Conservation (phyloP, 2,329 filamentous ascomycete genomes). For the Cytospora leucostoma region DNA sequence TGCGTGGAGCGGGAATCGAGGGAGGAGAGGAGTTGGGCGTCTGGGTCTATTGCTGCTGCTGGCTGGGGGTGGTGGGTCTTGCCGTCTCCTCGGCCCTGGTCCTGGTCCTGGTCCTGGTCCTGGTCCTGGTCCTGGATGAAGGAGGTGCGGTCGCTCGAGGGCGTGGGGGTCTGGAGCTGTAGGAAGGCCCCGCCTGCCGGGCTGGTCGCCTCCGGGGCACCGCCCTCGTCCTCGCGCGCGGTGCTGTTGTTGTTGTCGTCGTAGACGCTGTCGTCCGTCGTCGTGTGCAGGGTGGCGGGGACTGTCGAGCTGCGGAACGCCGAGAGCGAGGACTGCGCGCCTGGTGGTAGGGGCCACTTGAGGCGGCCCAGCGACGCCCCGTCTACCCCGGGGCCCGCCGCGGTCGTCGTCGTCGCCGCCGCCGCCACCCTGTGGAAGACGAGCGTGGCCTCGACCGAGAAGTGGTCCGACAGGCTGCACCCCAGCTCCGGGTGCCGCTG, state of each 20-base stretch:
- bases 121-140: conserved; percentile 29
- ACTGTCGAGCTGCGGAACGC: conserved; percentile 16
- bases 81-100: conserved; percentile 25
- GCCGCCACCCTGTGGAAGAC: conserved; percentile 42
- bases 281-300: conserved; percentile 31
- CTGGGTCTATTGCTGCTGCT: conserved; percentile 10
- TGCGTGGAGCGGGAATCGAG: conserved; percentile 29
- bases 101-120: conserved; percentile 29
- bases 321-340: conserved; percentile 24
- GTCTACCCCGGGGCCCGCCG: no score
- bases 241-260: conserved; percentile 23
- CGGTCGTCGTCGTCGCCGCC: no score
- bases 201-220: conserved; percentile 30
- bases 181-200: conserved; percentile 42
- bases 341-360: conserved; percentile 27
- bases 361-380: conserved; percentile 32
- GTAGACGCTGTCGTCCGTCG: conserved; percentile 24
- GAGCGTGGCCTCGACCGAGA: conserved; percentile 83
- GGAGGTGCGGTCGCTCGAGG: conserved; percentile 22
- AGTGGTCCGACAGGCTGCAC: conserved; percentile 93
- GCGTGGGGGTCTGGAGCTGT: conserved; percentile 38
- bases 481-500: conserved; percentile 76
- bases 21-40: conserved; percentile 31
- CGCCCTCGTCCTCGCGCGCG: conserved; percentile 32
- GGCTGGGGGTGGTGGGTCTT: conserved; percentile 15